Evolutionary conservation across 768 basidiomycete genomes (phyloP).

Genomic region (Rhodotorula kratochvilovae): DNA sequence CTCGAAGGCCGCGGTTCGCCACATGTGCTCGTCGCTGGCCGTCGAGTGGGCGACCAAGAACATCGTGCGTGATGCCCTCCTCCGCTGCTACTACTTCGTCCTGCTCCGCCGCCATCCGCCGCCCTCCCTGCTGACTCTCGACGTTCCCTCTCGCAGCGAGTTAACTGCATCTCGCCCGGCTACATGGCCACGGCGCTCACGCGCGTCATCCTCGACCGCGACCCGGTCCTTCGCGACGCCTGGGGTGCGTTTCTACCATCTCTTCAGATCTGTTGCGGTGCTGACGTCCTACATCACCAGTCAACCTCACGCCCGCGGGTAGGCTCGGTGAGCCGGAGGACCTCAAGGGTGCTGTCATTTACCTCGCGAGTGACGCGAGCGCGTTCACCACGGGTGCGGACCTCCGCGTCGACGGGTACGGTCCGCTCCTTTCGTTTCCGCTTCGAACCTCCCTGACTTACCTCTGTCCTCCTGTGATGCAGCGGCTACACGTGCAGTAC

Average conservation of each 20-base stretch:
- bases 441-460: not conserved
- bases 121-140: not conserved
- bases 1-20: constrained; percentile 89
- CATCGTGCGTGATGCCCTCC: constrained; percentile 38
- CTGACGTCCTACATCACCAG: not conserved
- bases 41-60: constrained; percentile 93
- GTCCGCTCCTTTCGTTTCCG: not conserved
- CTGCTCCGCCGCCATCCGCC: constrained; percentile 54
- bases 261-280: not conserved
- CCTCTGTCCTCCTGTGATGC: constrained; percentile 1
- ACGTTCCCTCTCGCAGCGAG: constrained; percentile 15
- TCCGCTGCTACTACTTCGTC: too few relatives aligned
- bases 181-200: constrained; percentile 76
- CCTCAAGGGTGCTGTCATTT: constrained; percentile 65
- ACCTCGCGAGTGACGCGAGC: constrained; percentile 82
- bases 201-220: constrained; percentile 68
- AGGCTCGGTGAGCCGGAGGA: constrained; percentile 91
- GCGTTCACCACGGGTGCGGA: constrained; percentile 85
- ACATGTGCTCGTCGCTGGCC: constrained; percentile 85
- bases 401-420: constrained; percentile 69
- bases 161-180: constrained; percentile 58
- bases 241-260: constrained; percentile 55
- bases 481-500: constrained; percentile 4
- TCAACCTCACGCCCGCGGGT: constrained; percentile 66
- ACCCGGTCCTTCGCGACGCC: constrained; percentile 52